A percentile compares a stretch with the other conserved stretches of the same genome.
phyloP scores from a whole-genome alignment of 768 basidiomycete species.

The Suillus sp. region DNA sequence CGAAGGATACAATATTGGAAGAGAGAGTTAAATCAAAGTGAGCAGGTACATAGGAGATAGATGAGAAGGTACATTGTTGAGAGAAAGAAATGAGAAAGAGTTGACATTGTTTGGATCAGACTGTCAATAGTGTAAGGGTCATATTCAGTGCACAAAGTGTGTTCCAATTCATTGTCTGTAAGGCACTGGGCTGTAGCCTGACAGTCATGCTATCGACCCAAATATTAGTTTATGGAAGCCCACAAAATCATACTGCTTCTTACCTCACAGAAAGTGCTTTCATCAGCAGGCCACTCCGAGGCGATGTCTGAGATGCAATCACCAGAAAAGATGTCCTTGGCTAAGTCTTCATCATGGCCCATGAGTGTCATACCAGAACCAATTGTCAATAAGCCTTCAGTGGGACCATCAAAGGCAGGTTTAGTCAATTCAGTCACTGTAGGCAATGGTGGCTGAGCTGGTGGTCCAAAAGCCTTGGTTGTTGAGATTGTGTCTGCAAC shows the following conservation, averaged over 20 bases:
- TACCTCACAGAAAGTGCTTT: background rate
- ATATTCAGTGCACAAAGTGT: background rate
- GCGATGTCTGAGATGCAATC: background rate
- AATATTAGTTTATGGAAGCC: background rate
- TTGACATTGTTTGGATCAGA: background rate
- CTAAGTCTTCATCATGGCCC: background rate
- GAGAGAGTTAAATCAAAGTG: too few species aligned
- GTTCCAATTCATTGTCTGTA: background rate
- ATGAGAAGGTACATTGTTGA: background rate
- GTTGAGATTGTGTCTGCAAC: background rate
- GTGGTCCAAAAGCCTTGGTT: background rate
- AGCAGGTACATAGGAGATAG: background rate
- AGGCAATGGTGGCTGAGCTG: background rate
- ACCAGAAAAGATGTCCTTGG: background rate
- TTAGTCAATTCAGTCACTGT: background rate
- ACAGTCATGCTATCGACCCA: background rate
- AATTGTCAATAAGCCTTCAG: background rate
- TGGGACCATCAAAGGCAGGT: background rate
- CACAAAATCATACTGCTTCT: background rate
- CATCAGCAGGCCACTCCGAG: background rate
- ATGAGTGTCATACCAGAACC: background rate
- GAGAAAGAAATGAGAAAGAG: background rate
- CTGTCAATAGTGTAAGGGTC: background rate
- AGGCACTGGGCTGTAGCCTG: background rate
- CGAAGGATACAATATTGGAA: too few species aligned